Conservation (phyloP, 305 asterid species). For the Fraxinus sp. region DNA sequence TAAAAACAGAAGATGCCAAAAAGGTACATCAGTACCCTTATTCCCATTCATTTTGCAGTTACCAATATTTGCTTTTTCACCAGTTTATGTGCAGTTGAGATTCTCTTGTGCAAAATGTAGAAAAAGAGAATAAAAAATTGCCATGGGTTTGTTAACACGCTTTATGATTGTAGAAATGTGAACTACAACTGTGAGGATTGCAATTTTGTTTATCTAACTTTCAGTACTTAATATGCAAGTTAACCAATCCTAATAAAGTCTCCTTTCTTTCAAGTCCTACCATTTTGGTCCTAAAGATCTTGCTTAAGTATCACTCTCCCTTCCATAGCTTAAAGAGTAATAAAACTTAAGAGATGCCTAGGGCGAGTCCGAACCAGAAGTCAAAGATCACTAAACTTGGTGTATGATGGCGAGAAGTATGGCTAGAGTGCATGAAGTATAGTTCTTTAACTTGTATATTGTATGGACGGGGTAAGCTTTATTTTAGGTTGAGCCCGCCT, state of each 20-base stretch:
- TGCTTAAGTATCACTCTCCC: not conserved
- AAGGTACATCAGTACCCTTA: constrained; percentile 49
- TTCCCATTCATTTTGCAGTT: not conserved
- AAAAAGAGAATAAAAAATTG: not conserved
- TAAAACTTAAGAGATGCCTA: not conserved
- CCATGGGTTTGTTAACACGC: not conserved
- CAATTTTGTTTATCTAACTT: not conserved
- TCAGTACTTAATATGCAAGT: not conserved
- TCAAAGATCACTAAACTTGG: not conserved
- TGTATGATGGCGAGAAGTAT: not conserved
- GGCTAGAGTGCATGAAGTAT: not conserved
- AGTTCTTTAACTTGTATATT: not conserved
- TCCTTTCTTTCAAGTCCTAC: not conserved
- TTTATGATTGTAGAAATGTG: not conserved
- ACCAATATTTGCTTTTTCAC: not conserved
- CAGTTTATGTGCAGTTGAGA: not conserved
- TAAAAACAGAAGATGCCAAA: constrained; percentile 75
- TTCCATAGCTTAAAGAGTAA: not conserved
- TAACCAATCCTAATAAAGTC: not conserved
- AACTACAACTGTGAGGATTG: not conserved
- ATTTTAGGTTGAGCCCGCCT: not conserved
- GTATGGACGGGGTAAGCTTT: not conserved
- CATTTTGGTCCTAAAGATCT: not conserved
- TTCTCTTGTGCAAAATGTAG: not conserved
- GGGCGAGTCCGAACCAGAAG: not conserved